A percentile compares a stretch with the other conserved stretches of the same genome.
Conservation (phyloP, 768 basidiomycete genomes). For the Lentinula aciculospora region DNA sequence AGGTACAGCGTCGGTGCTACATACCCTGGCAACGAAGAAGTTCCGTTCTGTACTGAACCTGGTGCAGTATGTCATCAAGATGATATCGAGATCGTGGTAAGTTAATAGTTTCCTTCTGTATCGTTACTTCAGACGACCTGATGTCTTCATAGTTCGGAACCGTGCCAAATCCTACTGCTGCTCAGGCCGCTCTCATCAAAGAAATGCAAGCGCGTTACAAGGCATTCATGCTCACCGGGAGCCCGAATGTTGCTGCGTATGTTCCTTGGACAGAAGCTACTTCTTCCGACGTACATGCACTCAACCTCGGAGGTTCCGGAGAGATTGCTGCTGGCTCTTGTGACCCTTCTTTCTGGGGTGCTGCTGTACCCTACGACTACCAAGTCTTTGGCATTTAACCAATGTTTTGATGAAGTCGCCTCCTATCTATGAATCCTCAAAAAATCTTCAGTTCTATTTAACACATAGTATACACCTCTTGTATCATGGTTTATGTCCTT, state of each 20-base stretch:
- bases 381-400: constrained; percentile 26
- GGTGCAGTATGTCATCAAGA: constrained; percentile 75
- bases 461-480: no score
- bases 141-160: constrained; percentile 43
- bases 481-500: neutral
- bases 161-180: constrained; percentile 43
- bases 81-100: constrained; percentile 73
- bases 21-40: constrained; percentile 59
- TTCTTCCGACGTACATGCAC: constrained; percentile 45
- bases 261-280: constrained; percentile 51
- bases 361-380: constrained; percentile 61
- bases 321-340: constrained; percentile 53
- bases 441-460: no score
- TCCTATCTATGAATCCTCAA: no score
- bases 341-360: constrained; percentile 63
- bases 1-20: constrained; percentile 60
- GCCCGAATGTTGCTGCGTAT: constrained; percentile 51
- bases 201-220: constrained; percentile 69
- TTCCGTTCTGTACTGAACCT: constrained; percentile 48
- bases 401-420: no score
- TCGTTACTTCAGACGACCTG: neutral
- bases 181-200: constrained; percentile 51
- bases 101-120: constrained; percentile 19
- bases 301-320: constrained; percentile 57
- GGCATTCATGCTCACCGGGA: constrained; percentile 56